phyloP scores from a whole-genome alignment of 495 filamentous ascomycete species.

The Neurospora sp. region DNA sequence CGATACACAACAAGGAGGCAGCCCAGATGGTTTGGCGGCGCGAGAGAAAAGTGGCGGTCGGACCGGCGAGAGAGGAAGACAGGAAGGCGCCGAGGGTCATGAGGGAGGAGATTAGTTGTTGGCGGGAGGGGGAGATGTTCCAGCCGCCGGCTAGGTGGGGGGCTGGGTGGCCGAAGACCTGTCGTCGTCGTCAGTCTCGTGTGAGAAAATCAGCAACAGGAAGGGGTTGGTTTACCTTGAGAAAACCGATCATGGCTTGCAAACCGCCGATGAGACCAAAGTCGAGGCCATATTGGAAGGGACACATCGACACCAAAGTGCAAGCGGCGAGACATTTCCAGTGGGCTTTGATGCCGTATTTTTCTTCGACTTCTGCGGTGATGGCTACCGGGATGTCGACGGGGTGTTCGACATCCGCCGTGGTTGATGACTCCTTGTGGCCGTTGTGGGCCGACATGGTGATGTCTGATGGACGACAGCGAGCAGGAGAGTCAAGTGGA shows the following conservation, averaged over 20 bases:
- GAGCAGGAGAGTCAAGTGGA: too few relatives aligned
- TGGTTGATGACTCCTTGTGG: not conserved
- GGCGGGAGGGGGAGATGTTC: constrained; percentile 39
- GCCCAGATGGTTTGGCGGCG: constrained; percentile 37
- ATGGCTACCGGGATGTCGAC: not conserved
- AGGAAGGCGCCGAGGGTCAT: constrained; percentile 49
- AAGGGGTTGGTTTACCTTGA: constrained; percentile 23
- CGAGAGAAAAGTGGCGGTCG: constrained; percentile 35
- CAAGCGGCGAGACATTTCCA: constrained; percentile 28
- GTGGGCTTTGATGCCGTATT: constrained; percentile 19
- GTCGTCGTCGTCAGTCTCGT: not conserved
- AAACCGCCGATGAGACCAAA: constrained; percentile 49
- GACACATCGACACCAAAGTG: constrained; percentile 36
- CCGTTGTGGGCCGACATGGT: not conserved
- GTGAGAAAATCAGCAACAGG: not conserved
- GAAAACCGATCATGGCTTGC: constrained; percentile 50
- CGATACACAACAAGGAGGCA: constrained; percentile 35
- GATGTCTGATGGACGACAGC: too few relatives aligned
- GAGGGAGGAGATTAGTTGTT: constrained; percentile 43
- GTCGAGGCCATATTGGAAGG: constrained; percentile 53
- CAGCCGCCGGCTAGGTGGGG: constrained; percentile 34
- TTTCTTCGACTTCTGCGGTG: not conserved
- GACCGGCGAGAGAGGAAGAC: constrained; percentile 39
- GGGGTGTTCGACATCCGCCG: not conserved
- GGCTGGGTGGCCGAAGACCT: constrained; percentile 30